phyloP scores from a whole-genome alignment of 768 basidiomycete genomes.

The Hericium alpestre region DNA sequence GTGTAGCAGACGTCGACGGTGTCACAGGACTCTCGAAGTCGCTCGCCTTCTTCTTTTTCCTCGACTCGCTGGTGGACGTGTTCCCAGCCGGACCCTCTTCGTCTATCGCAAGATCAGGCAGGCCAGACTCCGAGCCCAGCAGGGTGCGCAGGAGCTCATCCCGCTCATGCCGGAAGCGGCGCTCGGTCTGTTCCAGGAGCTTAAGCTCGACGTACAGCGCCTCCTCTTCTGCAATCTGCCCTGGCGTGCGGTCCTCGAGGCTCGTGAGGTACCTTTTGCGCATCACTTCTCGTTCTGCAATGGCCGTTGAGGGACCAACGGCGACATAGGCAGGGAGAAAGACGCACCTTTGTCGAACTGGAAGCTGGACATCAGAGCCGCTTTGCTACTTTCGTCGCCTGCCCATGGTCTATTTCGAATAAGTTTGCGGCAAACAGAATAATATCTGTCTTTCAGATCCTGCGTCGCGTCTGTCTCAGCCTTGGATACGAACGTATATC shows the following conservation, averaged over 20 bases:
- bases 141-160: slow-evolving; percentile 79
- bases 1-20: slow-evolving; percentile 22
- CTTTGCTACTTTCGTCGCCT: slow-evolving; percentile 69
- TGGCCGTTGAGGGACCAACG: background rate
- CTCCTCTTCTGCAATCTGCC: slow-evolving; percentile 92
- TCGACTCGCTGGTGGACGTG: slow-evolving; percentile 24
- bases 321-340: background rate
- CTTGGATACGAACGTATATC: background rate
- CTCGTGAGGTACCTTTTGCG: slow-evolving; percentile 82
- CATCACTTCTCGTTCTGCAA: slow-evolving; percentile 69
- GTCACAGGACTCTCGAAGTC: slow-evolving; percentile 39
- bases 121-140: slow-evolving; percentile 78
- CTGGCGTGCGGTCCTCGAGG: slow-evolving; percentile 79
- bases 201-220: slow-evolving; percentile 88
- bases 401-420: slow-evolving; percentile 76
- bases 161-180: slow-evolving; percentile 76
- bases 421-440: slow-evolving; percentile 80
- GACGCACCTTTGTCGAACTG: slow-evolving; percentile 78
- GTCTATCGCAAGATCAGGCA: slow-evolving; percentile 56
- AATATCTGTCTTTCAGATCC: slow-evolving; percentile 94
- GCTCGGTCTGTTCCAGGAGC: slow-evolving; percentile 88
- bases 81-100: slow-evolving; percentile 42
- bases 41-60: slow-evolving; percentile 53
- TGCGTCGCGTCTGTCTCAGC: slow-evolving; percentile 19
- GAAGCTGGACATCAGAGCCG: slow-evolving; percentile 57